Evolutionary conservation across 805 yeast species (phyloP), one percentile per base, ranked within the genome.

Genomic region (Candida coquimbonensis): DNA sequence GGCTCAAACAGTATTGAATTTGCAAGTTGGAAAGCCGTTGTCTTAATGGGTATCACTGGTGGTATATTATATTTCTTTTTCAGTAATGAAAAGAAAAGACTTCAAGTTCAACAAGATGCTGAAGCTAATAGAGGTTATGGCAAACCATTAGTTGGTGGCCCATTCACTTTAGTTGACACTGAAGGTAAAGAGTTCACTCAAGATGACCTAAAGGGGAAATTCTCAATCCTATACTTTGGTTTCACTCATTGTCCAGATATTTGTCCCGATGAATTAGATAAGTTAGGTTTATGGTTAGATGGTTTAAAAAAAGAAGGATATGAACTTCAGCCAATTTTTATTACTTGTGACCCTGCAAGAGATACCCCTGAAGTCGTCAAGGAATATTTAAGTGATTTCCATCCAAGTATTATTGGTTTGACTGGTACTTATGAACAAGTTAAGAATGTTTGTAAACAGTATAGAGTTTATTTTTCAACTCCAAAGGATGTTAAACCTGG

Each of bases 191-290:
- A 62, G 17, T 93, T 93, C 64, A 88, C 96, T 1, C 80, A 88
- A 26, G 72, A 87, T 50, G 74, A 91, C 55, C 68, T 93, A 59
- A 66, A 76, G 50, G 93, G 90, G 32, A 83, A 78, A 62, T 93
- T 89, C 65, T 79, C 91, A 11, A 69, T 93, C 39, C 65, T 91
- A n/a, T 93, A 93, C 64, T 93, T 93, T 67, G 99, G 99, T 0
- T 93, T 93, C 70, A 86, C 96, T 5, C 90, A 90, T 67, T 93
- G 99, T 68, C 99, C 99, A 7, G 99, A 93, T 66, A 90, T 93
- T 44, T 93, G 99, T 66, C 99, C 99, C 11, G 99, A 93, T 64
- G 99, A 93, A 64, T 75, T 93, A 49, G 99, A 93, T 63, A 87
- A 91, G 61, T 74, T 93, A 61, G 91, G 96, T 5, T 73, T 69